Evolutionary conservation across 176 grass and related monocot genomes (phyloP).

Genomic region (Saccharum spontaneum): DNA sequence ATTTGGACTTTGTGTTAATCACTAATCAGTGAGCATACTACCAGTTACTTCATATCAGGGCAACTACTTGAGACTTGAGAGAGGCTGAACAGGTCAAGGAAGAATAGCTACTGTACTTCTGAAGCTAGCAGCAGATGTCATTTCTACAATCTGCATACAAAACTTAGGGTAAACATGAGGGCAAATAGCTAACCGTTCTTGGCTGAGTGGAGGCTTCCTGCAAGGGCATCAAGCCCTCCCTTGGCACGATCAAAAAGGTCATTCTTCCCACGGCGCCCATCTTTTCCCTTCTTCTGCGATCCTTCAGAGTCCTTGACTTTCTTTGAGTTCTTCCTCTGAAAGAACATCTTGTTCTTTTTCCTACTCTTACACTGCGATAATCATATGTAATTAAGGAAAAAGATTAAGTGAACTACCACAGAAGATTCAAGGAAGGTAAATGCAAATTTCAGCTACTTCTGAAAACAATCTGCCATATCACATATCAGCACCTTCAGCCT

Average conservation of each 20-base stretch:
- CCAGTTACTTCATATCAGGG: neutral
- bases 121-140: neutral
- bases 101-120: neutral
- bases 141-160: neutral
- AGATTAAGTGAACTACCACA: neutral
- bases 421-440: slow-evolving; percentile 2
- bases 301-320: slow-evolving; percentile 41
- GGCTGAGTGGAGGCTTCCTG: slow-evolving; percentile 29
- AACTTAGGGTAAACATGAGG: neutral
- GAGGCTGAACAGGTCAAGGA: neutral
- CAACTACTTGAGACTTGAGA: neutral
- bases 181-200: slow-evolving; percentile 40
- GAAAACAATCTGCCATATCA: neutral
- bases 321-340: slow-evolving; percentile 59
- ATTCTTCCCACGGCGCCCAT: slow-evolving; percentile 34
- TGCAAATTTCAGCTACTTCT: neutral
- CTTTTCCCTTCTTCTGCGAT: slow-evolving; percentile 38
- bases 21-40: neutral
- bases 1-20: neutral
- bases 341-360: slow-evolving; percentile 29
- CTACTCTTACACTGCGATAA: slow-evolving; percentile 30
- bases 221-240: slow-evolving; percentile 42
- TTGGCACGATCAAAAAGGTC: slow-evolving; percentile 42
- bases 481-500: neutral
- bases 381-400: neutral